Percentiles rank a stretch among this genome's conserved stretches.
These are phyloP conservation scores for Calonectria pseudoturangicola DNA, from an alignment of 2,329 filamentous ascomycete genomes.

Conservation along the genomic window DNA sequence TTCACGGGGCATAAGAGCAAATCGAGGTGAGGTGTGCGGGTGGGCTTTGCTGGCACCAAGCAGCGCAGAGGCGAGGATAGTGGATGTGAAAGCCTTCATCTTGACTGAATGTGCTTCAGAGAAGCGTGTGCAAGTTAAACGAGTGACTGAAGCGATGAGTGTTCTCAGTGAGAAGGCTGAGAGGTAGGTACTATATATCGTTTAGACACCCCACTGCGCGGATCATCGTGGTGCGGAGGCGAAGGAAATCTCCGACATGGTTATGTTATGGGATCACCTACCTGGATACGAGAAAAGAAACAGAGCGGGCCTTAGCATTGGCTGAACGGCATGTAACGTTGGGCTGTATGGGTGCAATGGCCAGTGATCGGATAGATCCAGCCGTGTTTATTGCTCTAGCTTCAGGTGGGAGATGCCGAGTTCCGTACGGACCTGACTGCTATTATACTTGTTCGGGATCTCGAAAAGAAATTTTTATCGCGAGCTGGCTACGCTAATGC, in stretches of 20 bases:
- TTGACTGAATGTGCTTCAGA: constrained; percentile 4
- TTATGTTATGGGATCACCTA: background rate
- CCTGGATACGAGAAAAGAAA: background rate
- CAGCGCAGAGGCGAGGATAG: constrained; percentile 42
- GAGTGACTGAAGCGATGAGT: constrained; percentile 14
- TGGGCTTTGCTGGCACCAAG: constrained; percentile 40
- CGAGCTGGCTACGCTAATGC: constrained; percentile 18
- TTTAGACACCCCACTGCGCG: background rate
- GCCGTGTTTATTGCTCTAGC: constrained; percentile 11
- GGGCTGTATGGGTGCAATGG: constrained; percentile 6
- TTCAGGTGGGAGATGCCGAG: constrained; percentile 19
- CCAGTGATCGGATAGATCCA: constrained; percentile 29
- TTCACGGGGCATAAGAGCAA: constrained; percentile 39
- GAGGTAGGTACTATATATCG: constrained; percentile 18
- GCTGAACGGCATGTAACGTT: constrained; percentile 1
- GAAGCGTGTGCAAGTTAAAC: background rate
- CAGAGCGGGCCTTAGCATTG: background rate
- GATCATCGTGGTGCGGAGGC: background rate
- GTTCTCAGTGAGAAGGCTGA: background rate
- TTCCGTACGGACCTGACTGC: constrained; percentile 12
- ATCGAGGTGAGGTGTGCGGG: constrained; percentile 32
- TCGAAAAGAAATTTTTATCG: constrained; percentile 19
- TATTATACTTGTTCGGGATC: background rate
- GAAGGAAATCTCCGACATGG: constrained; percentile 1
- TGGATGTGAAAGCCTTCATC: constrained; percentile 45